These are phyloP conservation scores for Thalia dealbata DNA, from an alignment of 176 grass and related monocot genomes.

Conservation along the genomic window DNA sequence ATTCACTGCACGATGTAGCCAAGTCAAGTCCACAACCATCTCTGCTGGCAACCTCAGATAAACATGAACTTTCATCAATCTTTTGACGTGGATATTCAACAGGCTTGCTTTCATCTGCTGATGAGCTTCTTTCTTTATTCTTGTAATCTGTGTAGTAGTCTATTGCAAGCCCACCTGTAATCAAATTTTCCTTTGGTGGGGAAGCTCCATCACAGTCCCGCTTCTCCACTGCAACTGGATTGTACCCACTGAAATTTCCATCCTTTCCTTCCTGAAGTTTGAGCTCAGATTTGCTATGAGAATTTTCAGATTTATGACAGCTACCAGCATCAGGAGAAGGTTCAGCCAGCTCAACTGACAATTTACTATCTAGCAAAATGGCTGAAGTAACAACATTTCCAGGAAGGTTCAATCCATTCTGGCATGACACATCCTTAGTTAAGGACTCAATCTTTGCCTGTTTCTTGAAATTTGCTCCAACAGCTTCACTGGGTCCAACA, in stretches of 20 bases:
- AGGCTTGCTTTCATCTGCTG: conserved; percentile 3
- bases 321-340: conserved; percentile 4
- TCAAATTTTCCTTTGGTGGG: conserved; percentile 1
- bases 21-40: conserved; percentile 3
- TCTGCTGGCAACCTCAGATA: conserved; percentile 2
- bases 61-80: background rate
- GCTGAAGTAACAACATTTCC: background rate
- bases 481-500: conserved; percentile 22
- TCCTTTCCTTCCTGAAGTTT: conserved; percentile 23
- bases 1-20: conserved; percentile 11
- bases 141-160: conserved; percentile 6
- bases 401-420: background rate
- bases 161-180: background rate
- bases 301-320: conserved; percentile 20
- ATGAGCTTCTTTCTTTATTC: conserved; percentile 5
- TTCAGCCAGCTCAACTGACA: background rate
- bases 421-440: conserved; percentile 24
- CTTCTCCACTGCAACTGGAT: conserved; percentile 22
- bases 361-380: conserved; percentile 11
- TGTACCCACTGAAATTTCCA: conserved; percentile 14
- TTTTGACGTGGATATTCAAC: conserved; percentile 4
- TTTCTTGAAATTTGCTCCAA: conserved; percentile 15
- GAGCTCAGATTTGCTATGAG: conserved; percentile 12
- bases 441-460: conserved; percentile 24
- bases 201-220: conserved; percentile 3